phyloP scores from a whole-genome alignment of 768 basidiomycete species.

The Collybia mongolica region DNA sequence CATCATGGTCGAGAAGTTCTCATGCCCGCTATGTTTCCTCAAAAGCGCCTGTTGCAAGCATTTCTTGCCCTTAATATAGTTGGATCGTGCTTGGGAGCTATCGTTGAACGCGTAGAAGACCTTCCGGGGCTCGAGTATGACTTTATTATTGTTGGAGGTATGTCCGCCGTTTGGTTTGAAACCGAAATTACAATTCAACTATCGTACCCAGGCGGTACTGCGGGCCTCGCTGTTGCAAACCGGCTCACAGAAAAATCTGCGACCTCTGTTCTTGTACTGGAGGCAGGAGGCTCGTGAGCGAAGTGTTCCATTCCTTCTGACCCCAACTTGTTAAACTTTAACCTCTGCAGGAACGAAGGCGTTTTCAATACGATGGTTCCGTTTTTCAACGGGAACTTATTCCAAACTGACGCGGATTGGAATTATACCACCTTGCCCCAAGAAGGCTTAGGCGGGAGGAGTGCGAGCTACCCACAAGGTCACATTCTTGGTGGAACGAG shows the following conservation, averaged over 20 bases:
- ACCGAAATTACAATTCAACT: neutral
- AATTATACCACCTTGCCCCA: constrained; percentile 28
- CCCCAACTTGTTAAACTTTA: neutral
- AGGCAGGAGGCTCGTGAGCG: constrained; percentile 11
- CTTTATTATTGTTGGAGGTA: constrained; percentile 14
- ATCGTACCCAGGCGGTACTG: constrained; percentile 12
- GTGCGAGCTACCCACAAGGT: constrained; percentile 17
- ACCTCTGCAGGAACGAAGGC: constrained; percentile 15
- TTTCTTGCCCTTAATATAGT: neutral
- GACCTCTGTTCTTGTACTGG: constrained; percentile 10
- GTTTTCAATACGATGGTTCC: constrained; percentile 21
- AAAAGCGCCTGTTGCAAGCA: too few species aligned
- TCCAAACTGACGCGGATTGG: constrained; percentile 23
- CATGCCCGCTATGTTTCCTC: too few species aligned
- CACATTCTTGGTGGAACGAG: constrained; percentile 30
- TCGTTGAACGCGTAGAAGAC: constrained; percentile 9
- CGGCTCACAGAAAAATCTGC: constrained; percentile 9
- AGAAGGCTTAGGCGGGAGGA: constrained; percentile 17
- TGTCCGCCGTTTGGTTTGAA: neutral
- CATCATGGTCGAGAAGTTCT: too few species aligned
- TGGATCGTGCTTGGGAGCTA: neutral
- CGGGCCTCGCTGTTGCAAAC: constrained; percentile 13
- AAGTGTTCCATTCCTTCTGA: neutral
- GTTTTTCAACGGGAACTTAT: constrained; percentile 11
- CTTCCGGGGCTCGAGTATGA: constrained; percentile 9